Conservation (phyloP, 2,329 filamentous ascomycete genomes). For the Fonsecaea multimorphosa region DNA sequence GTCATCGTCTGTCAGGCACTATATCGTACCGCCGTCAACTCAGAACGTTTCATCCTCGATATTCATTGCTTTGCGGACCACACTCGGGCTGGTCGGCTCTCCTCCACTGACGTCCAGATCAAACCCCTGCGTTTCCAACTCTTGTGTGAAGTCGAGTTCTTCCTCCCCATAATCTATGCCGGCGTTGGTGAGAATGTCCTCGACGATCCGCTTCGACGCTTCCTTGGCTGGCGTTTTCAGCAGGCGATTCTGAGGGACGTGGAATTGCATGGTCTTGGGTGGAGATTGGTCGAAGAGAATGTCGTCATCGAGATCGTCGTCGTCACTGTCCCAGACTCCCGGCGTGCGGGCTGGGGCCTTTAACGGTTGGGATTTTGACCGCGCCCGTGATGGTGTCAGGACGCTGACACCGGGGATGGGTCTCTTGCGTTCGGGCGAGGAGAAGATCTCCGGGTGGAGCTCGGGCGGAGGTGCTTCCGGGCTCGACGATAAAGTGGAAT, state of each 20-base stretch:
- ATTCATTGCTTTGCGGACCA: slow-evolving; percentile 50
- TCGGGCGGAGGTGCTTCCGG: slow-evolving; percentile 78
- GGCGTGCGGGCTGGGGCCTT: slow-evolving; percentile 51
- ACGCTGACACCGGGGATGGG: slow-evolving; percentile 77
- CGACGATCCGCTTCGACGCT: slow-evolving; percentile 57
- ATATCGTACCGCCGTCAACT: no score
- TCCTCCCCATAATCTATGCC: slow-evolving; percentile 46
- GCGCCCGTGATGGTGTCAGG: slow-evolving; percentile 66
- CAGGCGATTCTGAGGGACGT: slow-evolving; percentile 56
- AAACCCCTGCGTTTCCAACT: slow-evolving; percentile 39
- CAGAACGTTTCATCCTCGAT: slow-evolving; percentile 57
- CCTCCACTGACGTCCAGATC: slow-evolving; percentile 44
- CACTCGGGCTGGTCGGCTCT: slow-evolving; percentile 49
- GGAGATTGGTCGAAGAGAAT: slow-evolving; percentile 75
- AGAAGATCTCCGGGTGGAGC: slow-evolving; percentile 83
- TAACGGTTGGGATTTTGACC: not conserved
- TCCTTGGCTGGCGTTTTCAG: slow-evolving; percentile 59
- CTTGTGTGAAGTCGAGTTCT: slow-evolving; percentile 42
- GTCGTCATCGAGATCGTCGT: slow-evolving; percentile 63
- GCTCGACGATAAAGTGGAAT: slow-evolving; percentile 64
- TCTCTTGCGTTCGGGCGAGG: slow-evolving; percentile 66
- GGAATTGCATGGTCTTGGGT: slow-evolving; percentile 72
- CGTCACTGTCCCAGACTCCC: slow-evolving; percentile 74
- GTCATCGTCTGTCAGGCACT: no score
- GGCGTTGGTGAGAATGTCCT: slow-evolving; percentile 55